Percentiles rank a stretch among this genome's conserved stretches.
phyloP scores from a whole-genome alignment of 2,329 filamentous ascomycete genomes.

The Rosellinia necatrix region DNA sequence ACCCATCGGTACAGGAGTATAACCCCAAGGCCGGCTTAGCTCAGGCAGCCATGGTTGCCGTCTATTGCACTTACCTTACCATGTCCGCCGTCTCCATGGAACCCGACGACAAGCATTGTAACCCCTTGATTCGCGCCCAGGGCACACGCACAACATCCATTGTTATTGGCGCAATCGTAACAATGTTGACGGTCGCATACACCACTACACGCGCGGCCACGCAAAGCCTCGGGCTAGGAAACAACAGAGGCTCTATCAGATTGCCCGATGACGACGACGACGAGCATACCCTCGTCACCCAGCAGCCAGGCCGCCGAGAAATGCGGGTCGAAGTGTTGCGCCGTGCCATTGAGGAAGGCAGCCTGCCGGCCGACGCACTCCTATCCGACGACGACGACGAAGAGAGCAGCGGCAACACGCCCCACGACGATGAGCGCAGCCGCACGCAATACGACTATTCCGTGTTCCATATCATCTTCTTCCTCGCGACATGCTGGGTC shows the following conservation, averaged over 20 bases:
- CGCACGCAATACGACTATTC: slow-evolving; percentile 96
- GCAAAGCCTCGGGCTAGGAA: slow-evolving; percentile 77
- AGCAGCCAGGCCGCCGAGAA: slow-evolving; percentile 82
- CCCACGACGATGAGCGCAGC: slow-evolving; percentile 84
- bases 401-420: slow-evolving; percentile 63
- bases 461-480: slow-evolving; percentile 96
- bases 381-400: slow-evolving; percentile 71
- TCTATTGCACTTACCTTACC: slow-evolving; percentile 98
- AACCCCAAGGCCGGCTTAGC: slow-evolving; percentile 94
- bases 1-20: slow-evolving; percentile 85
- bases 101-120: slow-evolving; percentile 90
- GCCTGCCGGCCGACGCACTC: slow-evolving; percentile 86
- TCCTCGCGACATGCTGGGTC: slow-evolving; percentile 94
- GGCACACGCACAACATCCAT: slow-evolving; percentile 89
- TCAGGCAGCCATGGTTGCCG: slow-evolving; percentile 95
- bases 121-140: slow-evolving; percentile 83
- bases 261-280: slow-evolving; percentile 76
- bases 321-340: slow-evolving; percentile 93
- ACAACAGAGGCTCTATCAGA: slow-evolving; percentile 61
- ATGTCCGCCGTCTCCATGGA: slow-evolving; percentile 99
- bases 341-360: slow-evolving; percentile 89
- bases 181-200: slow-evolving; percentile 95
- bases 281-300: slow-evolving; percentile 86
- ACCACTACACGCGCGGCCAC: slow-evolving; percentile 96
- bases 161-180: slow-evolving; percentile 90